Evolutionary conservation across 202 grass and related monocot species (phyloP).

Genomic region (Hordeum pubiflorum): DNA sequence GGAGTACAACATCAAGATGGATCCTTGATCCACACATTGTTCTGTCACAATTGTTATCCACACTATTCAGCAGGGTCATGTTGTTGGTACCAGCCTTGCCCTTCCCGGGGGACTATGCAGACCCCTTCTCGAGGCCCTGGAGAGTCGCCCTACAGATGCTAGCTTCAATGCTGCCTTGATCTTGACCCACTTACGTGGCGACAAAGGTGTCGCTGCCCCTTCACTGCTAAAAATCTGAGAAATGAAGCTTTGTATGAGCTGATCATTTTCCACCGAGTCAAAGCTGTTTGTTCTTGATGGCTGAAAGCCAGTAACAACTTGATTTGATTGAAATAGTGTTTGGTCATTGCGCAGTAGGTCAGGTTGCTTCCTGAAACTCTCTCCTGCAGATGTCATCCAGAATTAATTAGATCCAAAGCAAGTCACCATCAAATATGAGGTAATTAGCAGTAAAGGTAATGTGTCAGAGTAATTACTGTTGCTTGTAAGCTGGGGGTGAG

Average conservation of each 20-base stretch:
- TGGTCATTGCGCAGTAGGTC: slow-evolving; percentile 6
- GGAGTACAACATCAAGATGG: neutral
- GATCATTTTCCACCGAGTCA: slow-evolving; percentile 22
- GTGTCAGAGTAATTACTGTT: slow-evolving; percentile 22
- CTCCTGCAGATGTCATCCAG: slow-evolving; percentile 19
- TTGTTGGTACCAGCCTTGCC: slow-evolving; percentile 36
- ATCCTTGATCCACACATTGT: slow-evolving; percentile 17
- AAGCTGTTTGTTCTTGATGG: slow-evolving; percentile 50
- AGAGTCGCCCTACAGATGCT: slow-evolving; percentile 28
- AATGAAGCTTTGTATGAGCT: slow-evolving; percentile 27
- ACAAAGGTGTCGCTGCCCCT: slow-evolving; percentile 18
- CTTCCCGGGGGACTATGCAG: neutral
- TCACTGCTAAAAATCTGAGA: slow-evolving; percentile 21
- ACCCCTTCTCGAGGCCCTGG: slow-evolving; percentile 24
- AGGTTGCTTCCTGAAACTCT: slow-evolving; percentile 22
- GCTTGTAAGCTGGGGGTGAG: slow-evolving; percentile 9
- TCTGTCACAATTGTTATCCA: neutral
- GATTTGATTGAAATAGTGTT: neutral
- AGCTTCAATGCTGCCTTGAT: slow-evolving; percentile 40
- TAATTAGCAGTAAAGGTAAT: neutral
- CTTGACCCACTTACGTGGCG: slow-evolving; percentile 48
- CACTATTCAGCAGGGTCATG: slow-evolving; percentile 15
- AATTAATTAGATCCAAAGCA: neutral
- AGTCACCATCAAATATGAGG: slow-evolving; percentile 1
- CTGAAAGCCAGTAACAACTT: slow-evolving; percentile 6